Evolutionary conservation across 352 stramenopile genomes (phyloP), one percentile per base, ranked within the genome.

Genomic region (Bremia lactucae): DNA sequence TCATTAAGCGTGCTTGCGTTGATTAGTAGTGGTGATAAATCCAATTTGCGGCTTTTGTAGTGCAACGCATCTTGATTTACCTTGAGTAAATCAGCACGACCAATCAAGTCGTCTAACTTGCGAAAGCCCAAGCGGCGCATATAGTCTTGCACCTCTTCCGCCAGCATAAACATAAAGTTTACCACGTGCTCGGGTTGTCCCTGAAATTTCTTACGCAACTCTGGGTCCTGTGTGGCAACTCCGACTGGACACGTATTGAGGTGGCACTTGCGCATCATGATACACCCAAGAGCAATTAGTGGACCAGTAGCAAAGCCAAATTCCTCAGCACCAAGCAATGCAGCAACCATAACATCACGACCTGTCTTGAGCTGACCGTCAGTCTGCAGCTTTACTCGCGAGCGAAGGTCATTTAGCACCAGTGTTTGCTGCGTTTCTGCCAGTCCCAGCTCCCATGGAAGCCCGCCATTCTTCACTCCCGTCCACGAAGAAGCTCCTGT

Each of bases 251-350:
- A 98, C 8, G 93, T 98, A 68, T 98, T 98, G 52, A 97, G 75
- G 68, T 98, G 94, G 56, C 83, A 95, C 62, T 98, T 98, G 40
- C 93, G 75, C 91, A 98, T 98, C 94, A 98, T 98, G 49, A 98
- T 97, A 59, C 95, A 98, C 31, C 95, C 93, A 46, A 98, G 85
- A 24, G 91, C 86, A 56, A 98, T 97, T 10, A 98, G 65, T 19
- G 92, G 91, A 42, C 81, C 88, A 9, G 92, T 98, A 6, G 85
- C 83, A 55, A 98, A 97, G n/a, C 89, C 93, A 43, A 87, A 97
- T 72, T 98, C 94, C 67, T 98, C 94, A 34, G 94, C 94, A 52
- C 94, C 94, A 39, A 98, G 72, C 39, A 97, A 65, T 49, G 85
- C 91, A 26, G 92, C 92, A 53, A 98, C 95, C 11, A 87, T 87